These are phyloP conservation scores for Starmerella etchellsii DNA, from an alignment of 805 yeast genomes.

Conservation along the genomic window DNA sequence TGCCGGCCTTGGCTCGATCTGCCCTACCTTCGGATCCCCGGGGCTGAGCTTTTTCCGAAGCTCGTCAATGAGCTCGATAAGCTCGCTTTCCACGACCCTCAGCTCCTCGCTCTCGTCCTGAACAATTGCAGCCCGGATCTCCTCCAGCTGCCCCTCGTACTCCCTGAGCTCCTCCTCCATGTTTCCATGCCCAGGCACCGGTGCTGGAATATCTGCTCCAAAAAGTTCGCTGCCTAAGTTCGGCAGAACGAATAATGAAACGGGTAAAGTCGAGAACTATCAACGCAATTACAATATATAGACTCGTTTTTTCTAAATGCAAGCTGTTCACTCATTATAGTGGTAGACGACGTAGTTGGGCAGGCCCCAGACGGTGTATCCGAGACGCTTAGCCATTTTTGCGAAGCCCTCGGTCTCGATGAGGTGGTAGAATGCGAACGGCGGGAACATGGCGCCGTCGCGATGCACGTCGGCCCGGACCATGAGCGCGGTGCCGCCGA, in stretches of 20 bases:
- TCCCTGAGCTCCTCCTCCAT: slow-evolving; percentile 24
- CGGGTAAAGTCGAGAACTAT: no score
- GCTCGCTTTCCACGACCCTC: slow-evolving; percentile 22
- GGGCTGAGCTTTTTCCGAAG: slow-evolving; percentile 11
- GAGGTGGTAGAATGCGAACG: slow-evolving; percentile 91
- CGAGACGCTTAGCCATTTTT: slow-evolving; percentile 88
- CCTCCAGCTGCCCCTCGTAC: slow-evolving; percentile 25
- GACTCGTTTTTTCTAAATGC: no score
- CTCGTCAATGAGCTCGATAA: slow-evolving; percentile 23
- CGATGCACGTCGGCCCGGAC: slow-evolving; percentile 97
- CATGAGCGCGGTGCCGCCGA: slow-evolving; percentile 92
- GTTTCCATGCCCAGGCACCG: no score
- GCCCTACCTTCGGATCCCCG: no score
- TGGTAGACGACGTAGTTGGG: slow-evolving; percentile 93
- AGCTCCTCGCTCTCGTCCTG: slow-evolving; percentile 19
- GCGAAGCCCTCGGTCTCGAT: slow-evolving; percentile 97
- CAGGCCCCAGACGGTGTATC: slow-evolving; percentile 80
- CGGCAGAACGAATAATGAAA: no score
- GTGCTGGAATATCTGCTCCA: no score
- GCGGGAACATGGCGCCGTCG: slow-evolving; percentile 99
- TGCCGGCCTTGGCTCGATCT: no score
- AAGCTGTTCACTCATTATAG: slow-evolving; percentile 60
- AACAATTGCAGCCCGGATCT: slow-evolving; percentile 22
- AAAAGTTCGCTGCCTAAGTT: no score
- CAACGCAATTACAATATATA: no score